Conservation (phyloP, 163 green algal species). For the Volvox carteri region DNA sequence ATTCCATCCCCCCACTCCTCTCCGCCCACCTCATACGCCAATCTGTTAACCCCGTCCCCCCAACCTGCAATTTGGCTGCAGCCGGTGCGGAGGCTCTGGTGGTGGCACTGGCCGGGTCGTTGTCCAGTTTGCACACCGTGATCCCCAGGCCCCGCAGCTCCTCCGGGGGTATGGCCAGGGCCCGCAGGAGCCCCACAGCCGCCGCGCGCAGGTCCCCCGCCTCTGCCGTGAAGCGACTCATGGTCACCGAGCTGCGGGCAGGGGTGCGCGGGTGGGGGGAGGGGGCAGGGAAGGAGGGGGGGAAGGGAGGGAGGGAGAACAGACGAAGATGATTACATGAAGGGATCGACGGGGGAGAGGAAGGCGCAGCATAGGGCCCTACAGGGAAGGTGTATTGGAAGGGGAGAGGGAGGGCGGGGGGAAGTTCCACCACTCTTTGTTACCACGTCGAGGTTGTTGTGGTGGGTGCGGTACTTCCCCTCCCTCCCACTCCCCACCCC, state of each 20-base stretch:
- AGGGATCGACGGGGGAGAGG: too few relatives aligned
- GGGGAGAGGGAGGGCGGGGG: too few relatives aligned
- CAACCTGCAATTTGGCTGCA: constrained; percentile 43
- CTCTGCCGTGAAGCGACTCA: constrained; percentile 36
- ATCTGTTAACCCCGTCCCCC: neutral
- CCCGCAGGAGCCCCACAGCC: constrained; percentile 20
- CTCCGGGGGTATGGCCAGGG: constrained; percentile 30
- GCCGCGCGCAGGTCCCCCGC: constrained; percentile 29
- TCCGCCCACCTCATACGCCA: neutral
- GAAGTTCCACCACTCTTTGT: too few relatives aligned
- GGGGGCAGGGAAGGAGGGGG: too few relatives aligned
- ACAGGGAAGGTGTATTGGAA: too few relatives aligned
- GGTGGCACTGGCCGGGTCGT: constrained; percentile 35
- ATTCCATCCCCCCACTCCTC: neutral
- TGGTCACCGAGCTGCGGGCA: constrained; percentile 34
- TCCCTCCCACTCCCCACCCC: too few relatives aligned
- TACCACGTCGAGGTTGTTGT: too few relatives aligned
- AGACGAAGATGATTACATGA: too few relatives aligned
- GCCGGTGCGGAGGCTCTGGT: constrained; percentile 66
- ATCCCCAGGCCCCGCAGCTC: constrained; percentile 45
- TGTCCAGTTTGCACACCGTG: constrained; percentile 61
- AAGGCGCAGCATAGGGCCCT: too few relatives aligned
- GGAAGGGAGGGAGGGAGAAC: neutral
- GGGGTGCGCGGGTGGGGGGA: too few relatives aligned
- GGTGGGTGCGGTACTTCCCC: too few relatives aligned